Conservation (phyloP, 2,329 filamentous ascomycete species). For the Neofusicoccum ribis region DNA sequence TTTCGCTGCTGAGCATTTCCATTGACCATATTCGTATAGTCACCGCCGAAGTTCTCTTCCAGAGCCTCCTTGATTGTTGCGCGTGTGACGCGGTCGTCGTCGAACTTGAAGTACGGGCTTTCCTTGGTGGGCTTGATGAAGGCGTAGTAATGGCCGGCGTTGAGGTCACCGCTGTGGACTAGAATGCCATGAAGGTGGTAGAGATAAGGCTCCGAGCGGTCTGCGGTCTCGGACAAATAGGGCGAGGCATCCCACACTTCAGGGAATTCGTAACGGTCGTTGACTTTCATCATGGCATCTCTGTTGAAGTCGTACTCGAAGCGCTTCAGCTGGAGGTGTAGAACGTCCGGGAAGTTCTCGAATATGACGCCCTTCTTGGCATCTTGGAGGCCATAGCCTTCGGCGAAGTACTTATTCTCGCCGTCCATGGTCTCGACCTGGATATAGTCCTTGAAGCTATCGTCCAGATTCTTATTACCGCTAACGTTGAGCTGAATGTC, state of each 20-base stretch:
- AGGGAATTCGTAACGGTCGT: slow-evolving; percentile 87
- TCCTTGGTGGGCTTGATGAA: slow-evolving; percentile 90
- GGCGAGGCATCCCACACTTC: slow-evolving; percentile 81
- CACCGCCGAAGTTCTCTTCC: slow-evolving; percentile 95
- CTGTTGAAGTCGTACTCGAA: slow-evolving; percentile 97
- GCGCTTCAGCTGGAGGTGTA: slow-evolving; percentile 93
- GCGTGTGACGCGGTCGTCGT: slow-evolving; percentile 95
- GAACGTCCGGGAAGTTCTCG: slow-evolving; percentile 86
- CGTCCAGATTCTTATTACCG: slow-evolving; percentile 87
- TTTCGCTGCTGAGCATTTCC: slow-evolving; percentile 61
- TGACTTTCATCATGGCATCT: slow-evolving; percentile 99
- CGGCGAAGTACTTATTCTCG: slow-evolving; percentile 97
- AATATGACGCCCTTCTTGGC: slow-evolving; percentile 98
- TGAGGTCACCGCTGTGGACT: slow-evolving; percentile 94
- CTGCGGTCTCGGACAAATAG: slow-evolving; percentile 82
- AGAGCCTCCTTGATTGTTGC: slow-evolving; percentile 88
- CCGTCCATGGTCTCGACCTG: slow-evolving; percentile 96
- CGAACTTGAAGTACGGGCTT: slow-evolving; percentile 94
- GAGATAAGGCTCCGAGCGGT: slow-evolving; percentile 83
- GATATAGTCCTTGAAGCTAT: slow-evolving; percentile 95
- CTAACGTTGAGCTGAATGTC: slow-evolving; percentile 97
- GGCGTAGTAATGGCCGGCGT: slow-evolving; percentile 97
- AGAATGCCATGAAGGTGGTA: slow-evolving; percentile 95
- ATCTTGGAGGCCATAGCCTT: slow-evolving; percentile 89
- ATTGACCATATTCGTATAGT: slow-evolving; percentile 63